Evolutionary conservation across 768 basidiomycete species (phyloP).

Genomic region (Rhodotorula toruloides): DNA sequence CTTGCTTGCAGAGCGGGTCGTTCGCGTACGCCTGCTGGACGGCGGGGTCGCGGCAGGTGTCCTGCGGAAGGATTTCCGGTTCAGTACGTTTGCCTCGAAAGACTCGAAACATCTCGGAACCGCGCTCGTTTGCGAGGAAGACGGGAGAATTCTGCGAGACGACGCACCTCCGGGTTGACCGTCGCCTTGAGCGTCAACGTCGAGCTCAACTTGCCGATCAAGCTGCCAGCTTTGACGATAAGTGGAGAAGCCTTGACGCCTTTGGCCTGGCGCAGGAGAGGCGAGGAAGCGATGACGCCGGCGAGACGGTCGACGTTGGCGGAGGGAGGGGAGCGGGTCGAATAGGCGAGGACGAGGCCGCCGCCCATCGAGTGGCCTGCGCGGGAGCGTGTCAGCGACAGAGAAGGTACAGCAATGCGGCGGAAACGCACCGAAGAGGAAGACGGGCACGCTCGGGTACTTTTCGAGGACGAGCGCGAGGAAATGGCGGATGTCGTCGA

Average conservation of each 20-base stretch:
- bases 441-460: constrained; percentile 16
- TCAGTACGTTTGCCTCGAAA: not conserved
- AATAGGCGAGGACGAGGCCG: constrained; percentile 26
- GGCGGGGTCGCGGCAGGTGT: constrained; percentile 29
- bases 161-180: constrained; percentile 29
- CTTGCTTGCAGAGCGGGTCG: constrained; percentile 40
- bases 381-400: not conserved
- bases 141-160: not conserved
- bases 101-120: constrained; percentile 8
- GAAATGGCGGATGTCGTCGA: constrained; percentile 39
- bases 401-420: not conserved
- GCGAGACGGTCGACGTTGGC: not conserved
- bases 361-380: constrained; percentile 39
- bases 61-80: constrained; percentile 3
- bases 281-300: constrained; percentile 26
- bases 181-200: constrained; percentile 11
- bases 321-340: constrained; percentile 8
- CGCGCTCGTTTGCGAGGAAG: not conserved
- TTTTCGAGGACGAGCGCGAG: constrained; percentile 11
- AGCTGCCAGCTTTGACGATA: constrained; percentile 14
- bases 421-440: constrained; percentile 35
- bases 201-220: constrained; percentile 22
- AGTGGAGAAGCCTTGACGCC: constrained; percentile 6
- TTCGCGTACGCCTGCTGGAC: constrained; percentile 27
- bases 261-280: constrained; percentile 27